Base-by-base conservation (phyloP, 495 filamentous ascomycete species). In the Geopyxis carbonaria region DNA sequence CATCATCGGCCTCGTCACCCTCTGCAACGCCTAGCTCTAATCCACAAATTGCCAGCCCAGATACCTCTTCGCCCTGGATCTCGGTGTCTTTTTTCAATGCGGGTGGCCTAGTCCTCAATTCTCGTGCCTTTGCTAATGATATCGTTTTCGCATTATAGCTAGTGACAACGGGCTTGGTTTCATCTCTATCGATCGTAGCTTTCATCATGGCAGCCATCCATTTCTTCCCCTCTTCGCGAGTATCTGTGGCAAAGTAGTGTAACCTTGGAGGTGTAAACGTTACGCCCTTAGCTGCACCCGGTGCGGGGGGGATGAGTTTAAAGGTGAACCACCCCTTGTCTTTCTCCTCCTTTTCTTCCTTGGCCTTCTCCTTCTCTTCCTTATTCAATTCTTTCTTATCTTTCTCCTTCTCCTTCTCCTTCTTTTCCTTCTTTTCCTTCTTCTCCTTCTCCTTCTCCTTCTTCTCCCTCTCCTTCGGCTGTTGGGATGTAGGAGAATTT, bases 161-260 rank as follows among this genome's bases (percentile, higher is more conserved):
- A 0, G 78, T 84, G 23, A 78, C 80, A 38, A 91, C 73, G 1
- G 72, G 66, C 42, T 76, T 66, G 5, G 70, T 67, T 47, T 87
- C 73, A 50, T 99, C 89, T 42, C 86, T 77, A 47, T 95, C 91
- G 47, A 99, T 99, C 4, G 91, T 99, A 2, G 91, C 91, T 61
- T 95, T 99, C 83, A 95, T 91, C 43, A 99, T 63, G 8, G 91
- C 91, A 3, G 83, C 91, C 91, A 99, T 99, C 91, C 91, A 99
- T 28, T 85, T 61, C 13, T 91, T 75, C 11, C 89, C 91, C 47
- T 89, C 74, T 40, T 80, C 70, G 25, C 92, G 64, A 42, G 78
- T 93, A 34, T 87, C 82, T 27, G 93, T 86, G 11, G 92, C 91
- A 58, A 99, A 95, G 54, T 93, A 99, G 53, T 99, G 91, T 14